A percentile compares a stretch with the other conserved stretches of the same genome.
Evolutionary conservation across 169 alveolate genomes (phyloP).

Genomic region (Eimeria necatrix): DNA sequence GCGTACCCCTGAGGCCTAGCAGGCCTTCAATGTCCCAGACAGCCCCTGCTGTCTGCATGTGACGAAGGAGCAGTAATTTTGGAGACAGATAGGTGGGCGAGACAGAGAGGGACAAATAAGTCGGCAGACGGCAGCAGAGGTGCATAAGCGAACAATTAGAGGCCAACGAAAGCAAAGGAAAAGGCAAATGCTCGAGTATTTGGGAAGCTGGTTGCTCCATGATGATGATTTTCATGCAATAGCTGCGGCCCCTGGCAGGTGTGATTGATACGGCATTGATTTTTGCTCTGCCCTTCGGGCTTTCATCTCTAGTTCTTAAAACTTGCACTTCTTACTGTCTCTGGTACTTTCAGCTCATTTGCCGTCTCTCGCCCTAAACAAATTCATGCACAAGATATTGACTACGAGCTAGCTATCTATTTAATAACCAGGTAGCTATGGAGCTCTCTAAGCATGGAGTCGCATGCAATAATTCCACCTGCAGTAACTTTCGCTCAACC

Average conservation of each 20-base stretch:
- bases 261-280: no score
- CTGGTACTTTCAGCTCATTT: not conserved
- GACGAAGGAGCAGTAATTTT: not conserved
- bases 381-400: no score
- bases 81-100: no score
- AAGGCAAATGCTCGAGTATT: not conserved
- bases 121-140: not conserved
- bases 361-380: not conserved
- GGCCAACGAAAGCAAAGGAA: not conserved
- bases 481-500: no score
- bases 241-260: not conserved
- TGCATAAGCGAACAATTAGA: not conserved
- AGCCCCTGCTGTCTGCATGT: constrained; percentile 28
- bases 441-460: no score
- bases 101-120: no score
- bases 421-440: no score
- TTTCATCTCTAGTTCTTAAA: no score
- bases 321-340: not conserved
- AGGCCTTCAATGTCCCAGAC: constrained; percentile 35
- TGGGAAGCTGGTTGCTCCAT: not conserved
- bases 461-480: no score
- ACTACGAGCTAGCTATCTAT: no score
- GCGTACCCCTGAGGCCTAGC: not conserved
- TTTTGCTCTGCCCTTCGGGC: no score
- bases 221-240: not conserved